Evolutionary conservation across 73 alveolate genomes (phyloP), one percentile per base, ranked within the genome.

Genomic region (Diophrys sp.): DNA sequence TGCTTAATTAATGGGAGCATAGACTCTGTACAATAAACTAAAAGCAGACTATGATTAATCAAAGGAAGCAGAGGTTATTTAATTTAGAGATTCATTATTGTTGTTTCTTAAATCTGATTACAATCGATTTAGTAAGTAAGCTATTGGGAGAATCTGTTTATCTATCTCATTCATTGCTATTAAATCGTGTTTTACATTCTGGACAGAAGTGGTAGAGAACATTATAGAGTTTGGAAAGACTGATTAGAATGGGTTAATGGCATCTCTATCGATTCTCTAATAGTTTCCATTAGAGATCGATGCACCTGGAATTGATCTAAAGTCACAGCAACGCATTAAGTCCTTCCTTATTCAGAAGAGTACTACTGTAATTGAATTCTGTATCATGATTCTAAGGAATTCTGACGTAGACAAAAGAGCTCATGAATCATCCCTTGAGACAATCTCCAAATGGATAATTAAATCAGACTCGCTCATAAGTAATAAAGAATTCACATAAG

Each of bases 1-100:
- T 2, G 72, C 30, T 14, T 2, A 82, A 44, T 82, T 74, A n/a
- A 54, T 82, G 31, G 90, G 90, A 33, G 90, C 90, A 14, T 32
- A 76, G 69, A 77, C 76, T 0, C 77, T 82, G 1, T 82, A 82
- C 78, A 54, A 82, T 25, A 82, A 82, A 54, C 84, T 82, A 1
- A 25, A 82, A 33, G 70, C 73, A 29, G 74, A 56, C 34, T 27
- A 11, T 33, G 84, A 70, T 33, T 1, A 23, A 8, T 57, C 74
- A 30, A 14, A 54, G 23, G 90, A 82, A 62, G 56, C 73, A 26
- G 33, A 31, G 31, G 34, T 82, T 33, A 56, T 71, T 14, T 33
- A 23, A 0, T 44, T 82, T 18, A 74, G 90, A 66, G 90, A 82
- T 33, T 74, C 26, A 33, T 33, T 82, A 5, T 74, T 82, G 56